Percentiles rank a stretch among this genome's conserved stretches.
Conservation (phyloP, 164 flowering plant species). For the Dillenia turbinata region DNA sequence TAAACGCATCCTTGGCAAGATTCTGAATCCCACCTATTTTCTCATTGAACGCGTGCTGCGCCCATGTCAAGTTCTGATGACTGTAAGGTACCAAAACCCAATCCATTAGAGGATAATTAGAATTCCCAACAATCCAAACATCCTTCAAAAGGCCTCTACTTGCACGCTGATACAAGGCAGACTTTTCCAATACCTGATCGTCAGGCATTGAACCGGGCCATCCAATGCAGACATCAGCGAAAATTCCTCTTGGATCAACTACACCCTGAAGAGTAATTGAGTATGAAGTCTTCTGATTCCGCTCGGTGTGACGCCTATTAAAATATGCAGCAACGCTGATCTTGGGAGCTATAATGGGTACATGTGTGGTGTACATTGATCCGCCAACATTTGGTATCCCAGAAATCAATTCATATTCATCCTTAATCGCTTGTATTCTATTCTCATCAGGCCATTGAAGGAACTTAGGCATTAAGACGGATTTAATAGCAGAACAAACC, state of each 20-base stretch:
- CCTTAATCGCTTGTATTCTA: constrained; percentile 16
- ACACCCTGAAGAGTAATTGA: constrained; percentile 82
- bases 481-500: constrained; percentile 65
- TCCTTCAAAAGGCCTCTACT: constrained; percentile 39
- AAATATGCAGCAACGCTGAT: constrained; percentile 57
- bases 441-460: constrained; percentile 66
- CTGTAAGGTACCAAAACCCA: constrained; percentile 77
- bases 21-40: constrained; percentile 37
- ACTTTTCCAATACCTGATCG: constrained; percentile 62
- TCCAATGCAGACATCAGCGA: constrained; percentile 78
- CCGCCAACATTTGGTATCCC: constrained; percentile 71
- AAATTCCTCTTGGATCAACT: constrained; percentile 56
- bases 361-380: constrained; percentile 74
- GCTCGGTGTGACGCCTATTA: constrained; percentile 73
- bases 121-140: constrained; percentile 54
- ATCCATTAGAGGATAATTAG: constrained; percentile 58
- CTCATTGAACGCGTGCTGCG: constrained; percentile 76
- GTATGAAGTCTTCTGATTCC: constrained; percentile 83
- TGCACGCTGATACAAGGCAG: constrained; percentile 52
- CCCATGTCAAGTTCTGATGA: constrained; percentile 69
- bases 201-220: constrained; percentile 84
- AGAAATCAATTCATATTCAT: constrained; percentile 40
- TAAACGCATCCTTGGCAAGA: constrained; percentile 52
- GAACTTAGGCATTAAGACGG: constrained; percentile 64
- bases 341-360: constrained; percentile 81